Base-by-base conservation (phyloP, 345 rosid genomes). In the Salix suchowensis region DNA sequence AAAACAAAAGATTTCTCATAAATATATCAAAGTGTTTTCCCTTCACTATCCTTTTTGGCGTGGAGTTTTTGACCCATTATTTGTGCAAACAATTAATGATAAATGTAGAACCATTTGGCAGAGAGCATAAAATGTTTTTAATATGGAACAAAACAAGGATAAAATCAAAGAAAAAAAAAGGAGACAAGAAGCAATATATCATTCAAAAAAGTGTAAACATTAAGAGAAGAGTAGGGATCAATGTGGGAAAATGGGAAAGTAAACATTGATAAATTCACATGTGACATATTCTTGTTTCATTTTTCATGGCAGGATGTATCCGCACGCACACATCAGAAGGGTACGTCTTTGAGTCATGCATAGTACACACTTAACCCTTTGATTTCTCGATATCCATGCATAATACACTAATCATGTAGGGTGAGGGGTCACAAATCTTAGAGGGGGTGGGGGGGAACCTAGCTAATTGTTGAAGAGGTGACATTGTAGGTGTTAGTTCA, bases 241-340 rank as follows among this genome's bases (percentile, higher is more conserved):
- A 65, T 61, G 71, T 76, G 67, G 77, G 77, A 34, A 42, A 67
- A 40, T 62, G 76, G 76, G 65, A 69, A 75, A 73, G 70, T 18
- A 42, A 32, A 32, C 34, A 32, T 32, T 3, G 34, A 32, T 32
- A 32, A 32, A 32, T 3, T 67, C 44, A 9, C 72, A 67, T 36
- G 65, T 32, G 74, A 54, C 64, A 5, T 54, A 66, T 68, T 34
- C 46, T 54, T 52, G 39, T 16, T 30, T 70, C 46, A 4, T 16
- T 30, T 26, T 71, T 15, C 69, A 15, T 16, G n/a, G 61, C 26
- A 8, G 61, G 9, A n/a, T 8, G 26, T 55, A 32, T 32, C 34
- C 34, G 10, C 0, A 0, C 21, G 0, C 9, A 8, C 8, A n/a
- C 52, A 60, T 24, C 9, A 26, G 4, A 55, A 60, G 34, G 19